A percentile compares a stretch with the other conserved stretches of the same genome.
phyloP scores from a whole-genome alignment of 164 flowering plant species.

The Piper longum region DNA sequence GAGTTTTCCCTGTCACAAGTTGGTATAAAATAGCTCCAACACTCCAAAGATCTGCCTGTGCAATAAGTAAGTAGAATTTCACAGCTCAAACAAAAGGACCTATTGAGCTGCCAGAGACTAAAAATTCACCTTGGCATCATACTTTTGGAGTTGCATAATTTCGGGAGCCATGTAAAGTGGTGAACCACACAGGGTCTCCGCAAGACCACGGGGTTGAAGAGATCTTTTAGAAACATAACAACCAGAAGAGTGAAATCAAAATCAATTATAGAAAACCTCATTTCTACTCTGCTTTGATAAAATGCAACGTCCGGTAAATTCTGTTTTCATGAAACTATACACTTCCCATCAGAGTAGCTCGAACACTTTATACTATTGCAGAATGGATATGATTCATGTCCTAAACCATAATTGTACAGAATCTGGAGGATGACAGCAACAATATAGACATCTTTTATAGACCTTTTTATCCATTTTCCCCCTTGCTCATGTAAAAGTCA shows the following conservation, averaged over 20 bases:
- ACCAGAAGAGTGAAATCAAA: not conserved
- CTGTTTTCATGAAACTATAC: not conserved
- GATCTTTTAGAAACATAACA: slow-evolving; percentile 37
- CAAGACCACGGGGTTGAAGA: slow-evolving; percentile 81
- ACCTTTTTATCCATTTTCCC: too few species aligned
- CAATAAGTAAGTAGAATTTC: slow-evolving; percentile 11
- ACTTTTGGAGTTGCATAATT: slow-evolving; percentile 95
- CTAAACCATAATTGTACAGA: too few species aligned
- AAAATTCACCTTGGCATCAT: slow-evolving; percentile 86
- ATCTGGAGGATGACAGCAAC: too few species aligned
- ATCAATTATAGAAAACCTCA: not conserved
- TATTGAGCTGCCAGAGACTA: not conserved
- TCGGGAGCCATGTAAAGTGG: slow-evolving; percentile 99
- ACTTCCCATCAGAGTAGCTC: too few species aligned
- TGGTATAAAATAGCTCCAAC: slow-evolving; percentile 93
- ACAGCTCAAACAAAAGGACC: slow-evolving; percentile 3
- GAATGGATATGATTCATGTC: too few species aligned
- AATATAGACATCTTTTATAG: too few species aligned
- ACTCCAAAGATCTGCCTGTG: slow-evolving; percentile 99
- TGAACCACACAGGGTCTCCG: slow-evolving; percentile 98
- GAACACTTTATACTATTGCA: too few species aligned
- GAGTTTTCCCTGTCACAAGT: slow-evolving; percentile 86
- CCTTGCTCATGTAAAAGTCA: too few species aligned
- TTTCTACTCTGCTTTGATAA: not conserved
- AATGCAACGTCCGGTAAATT: not conserved